Conservation (phyloP, 1,284 basidiomycete species). For the Waitea zeae region DNA sequence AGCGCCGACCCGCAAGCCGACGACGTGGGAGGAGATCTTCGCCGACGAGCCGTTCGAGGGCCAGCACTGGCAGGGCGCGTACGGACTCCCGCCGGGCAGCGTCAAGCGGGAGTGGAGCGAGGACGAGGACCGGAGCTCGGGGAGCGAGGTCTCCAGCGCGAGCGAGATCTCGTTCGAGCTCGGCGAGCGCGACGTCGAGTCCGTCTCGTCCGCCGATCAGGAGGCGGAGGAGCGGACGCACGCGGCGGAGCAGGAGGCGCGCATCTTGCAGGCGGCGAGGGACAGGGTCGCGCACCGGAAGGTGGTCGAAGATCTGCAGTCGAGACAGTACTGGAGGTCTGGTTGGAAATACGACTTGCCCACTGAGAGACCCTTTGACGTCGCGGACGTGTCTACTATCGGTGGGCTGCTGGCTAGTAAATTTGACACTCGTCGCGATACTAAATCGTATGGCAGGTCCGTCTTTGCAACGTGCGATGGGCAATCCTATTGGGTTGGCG, state of each 20-base stretch:
- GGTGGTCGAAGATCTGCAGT: slow-evolving; percentile 37
- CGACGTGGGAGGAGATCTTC: slow-evolving; percentile 62
- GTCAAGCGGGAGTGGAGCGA: too few species aligned
- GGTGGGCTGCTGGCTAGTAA: too few species aligned
- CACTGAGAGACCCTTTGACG: slow-evolving; percentile 27
- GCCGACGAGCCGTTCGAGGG: slow-evolving; percentile 64
- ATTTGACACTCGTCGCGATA: too few species aligned
- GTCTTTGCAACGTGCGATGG: slow-evolving; percentile 20
- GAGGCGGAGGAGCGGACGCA: background rate
- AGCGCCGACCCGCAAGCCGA: slow-evolving; percentile 16
- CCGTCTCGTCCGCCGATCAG: slow-evolving; percentile 1
- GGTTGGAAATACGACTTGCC: slow-evolving; percentile 34
- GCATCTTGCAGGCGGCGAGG: background rate
- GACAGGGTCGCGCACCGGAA: slow-evolving; percentile 18
- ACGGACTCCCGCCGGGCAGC: slow-evolving; percentile 21
- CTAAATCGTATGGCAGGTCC: too few species aligned
- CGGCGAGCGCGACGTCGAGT: background rate
- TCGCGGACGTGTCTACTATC: slow-evolving; percentile 46
- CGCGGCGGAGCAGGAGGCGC: background rate
- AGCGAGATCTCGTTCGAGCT: slow-evolving; percentile 10
- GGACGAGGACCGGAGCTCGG: slow-evolving; percentile 10
- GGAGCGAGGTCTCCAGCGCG: slow-evolving; percentile 11
- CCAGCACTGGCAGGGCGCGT: slow-evolving; percentile 59
- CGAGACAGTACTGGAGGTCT: slow-evolving; percentile 51
- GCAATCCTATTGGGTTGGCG: slow-evolving; percentile 11